These are phyloP conservation scores for Didymella glomerata DNA, from an alignment of 2,329 filamentous ascomycete genomes.

Conservation along the genomic window DNA sequence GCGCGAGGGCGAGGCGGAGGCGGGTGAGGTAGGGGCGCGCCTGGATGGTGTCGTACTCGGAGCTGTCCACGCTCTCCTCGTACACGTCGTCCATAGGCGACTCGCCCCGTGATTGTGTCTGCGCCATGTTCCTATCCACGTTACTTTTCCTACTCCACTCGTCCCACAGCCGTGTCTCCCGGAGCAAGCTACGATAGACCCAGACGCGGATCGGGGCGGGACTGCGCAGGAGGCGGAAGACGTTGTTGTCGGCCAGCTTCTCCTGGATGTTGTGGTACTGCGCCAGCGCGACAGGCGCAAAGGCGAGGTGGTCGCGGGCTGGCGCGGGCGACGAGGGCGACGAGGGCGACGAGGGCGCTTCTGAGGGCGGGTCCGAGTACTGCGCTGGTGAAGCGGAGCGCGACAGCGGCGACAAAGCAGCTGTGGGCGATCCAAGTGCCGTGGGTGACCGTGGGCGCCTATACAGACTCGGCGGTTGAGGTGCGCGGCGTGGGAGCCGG, in stretches of 20 bases:
- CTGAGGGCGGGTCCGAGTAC: neutral
- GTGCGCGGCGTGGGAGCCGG: too few species aligned
- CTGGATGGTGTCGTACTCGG: slow-evolving; percentile 24
- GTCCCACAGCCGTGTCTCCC: slow-evolving; percentile 34
- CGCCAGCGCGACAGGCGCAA: slow-evolving; percentile 35
- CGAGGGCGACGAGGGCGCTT: neutral
- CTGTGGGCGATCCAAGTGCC: neutral
- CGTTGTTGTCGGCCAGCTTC: slow-evolving; percentile 37
- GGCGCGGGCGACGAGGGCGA: neutral
- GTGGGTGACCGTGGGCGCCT: neutral
- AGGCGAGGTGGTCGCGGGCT: slow-evolving; percentile 23
- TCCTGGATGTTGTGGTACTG: slow-evolving; percentile 35
- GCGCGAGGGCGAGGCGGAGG: slow-evolving; percentile 56
- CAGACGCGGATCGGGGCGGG: slow-evolving; percentile 40
- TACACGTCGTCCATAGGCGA: slow-evolving; percentile 19
- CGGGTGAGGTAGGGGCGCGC: slow-evolving; percentile 53
- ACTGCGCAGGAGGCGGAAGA: slow-evolving; percentile 37
- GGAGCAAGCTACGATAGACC: slow-evolving; percentile 38
- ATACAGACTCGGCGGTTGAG: too few species aligned
- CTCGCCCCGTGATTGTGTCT: neutral
- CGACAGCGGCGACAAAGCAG: neutral
- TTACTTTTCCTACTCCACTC: slow-evolving; percentile 24
- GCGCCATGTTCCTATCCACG: neutral
- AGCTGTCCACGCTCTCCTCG: slow-evolving; percentile 27
- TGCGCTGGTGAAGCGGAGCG: neutral